These are phyloP conservation scores for Abelmoschus esculentus DNA, from an alignment of 345 rosid species.

Conservation along the genomic window DNA sequence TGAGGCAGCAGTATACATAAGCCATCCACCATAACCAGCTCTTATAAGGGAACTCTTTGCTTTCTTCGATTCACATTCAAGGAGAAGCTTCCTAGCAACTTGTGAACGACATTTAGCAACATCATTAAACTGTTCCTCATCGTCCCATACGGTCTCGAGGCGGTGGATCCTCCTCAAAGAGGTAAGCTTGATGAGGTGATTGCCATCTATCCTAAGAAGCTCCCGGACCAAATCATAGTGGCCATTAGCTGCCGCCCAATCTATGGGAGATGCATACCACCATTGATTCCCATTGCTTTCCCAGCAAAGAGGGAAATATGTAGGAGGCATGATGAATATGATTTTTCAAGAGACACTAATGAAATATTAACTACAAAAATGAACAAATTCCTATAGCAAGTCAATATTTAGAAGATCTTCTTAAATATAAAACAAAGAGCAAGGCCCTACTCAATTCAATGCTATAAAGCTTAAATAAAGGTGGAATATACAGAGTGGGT, in stretches of 20 bases:
- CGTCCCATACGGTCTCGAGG: constrained; percentile 94
- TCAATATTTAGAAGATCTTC: neutral
- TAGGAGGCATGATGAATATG: constrained; percentile 43
- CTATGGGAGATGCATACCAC: constrained; percentile 98
- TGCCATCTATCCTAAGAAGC: constrained; percentile 72
- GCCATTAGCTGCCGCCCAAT: constrained; percentile 89
- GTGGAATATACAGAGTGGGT: too few species aligned
- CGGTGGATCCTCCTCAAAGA: constrained; percentile 88
- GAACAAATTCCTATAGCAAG: neutral
- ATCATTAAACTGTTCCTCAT: constrained; percentile 55
- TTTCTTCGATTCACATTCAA: constrained; percentile 47
- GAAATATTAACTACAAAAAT: neutral
- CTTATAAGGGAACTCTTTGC: constrained; percentile 51
- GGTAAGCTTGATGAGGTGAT: constrained; percentile 85
- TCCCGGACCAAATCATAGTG: constrained; percentile 84
- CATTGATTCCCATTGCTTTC: constrained; percentile 91
- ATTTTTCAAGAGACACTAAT: neutral
- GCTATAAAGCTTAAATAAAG: neutral
- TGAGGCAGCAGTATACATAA: constrained; percentile 83
- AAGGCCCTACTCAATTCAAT: neutral
- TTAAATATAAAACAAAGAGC: neutral
- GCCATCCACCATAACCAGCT: constrained; percentile 91
- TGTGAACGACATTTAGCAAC: constrained; percentile 58
- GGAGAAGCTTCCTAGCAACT: constrained; percentile 63
- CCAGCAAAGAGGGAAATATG: constrained; percentile 82